A percentile compares a stretch with the other conserved stretches of the same genome.
Evolutionary conservation across 1,139 yeast species (phyloP).

Genomic region (Diutina ranongensis): DNA sequence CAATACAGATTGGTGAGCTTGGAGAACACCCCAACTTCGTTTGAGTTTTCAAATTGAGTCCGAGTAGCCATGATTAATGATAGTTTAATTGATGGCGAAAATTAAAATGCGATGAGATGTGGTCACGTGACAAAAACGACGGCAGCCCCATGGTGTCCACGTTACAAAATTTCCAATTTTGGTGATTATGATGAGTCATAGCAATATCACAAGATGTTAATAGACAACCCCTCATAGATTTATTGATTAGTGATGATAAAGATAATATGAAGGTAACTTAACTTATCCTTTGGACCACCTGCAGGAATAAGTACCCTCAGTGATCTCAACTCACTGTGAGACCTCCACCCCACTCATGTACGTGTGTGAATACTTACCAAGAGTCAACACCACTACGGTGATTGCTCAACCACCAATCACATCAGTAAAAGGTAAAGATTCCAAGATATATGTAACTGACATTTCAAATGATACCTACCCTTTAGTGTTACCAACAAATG

Average conservation of each 20-base stretch:
- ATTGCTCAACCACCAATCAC: neutral
- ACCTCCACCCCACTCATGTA: neutral
- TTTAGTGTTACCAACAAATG: neutral
- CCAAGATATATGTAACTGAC: neutral
- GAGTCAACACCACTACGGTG: neutral
- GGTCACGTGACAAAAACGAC: neutral
- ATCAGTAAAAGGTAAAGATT: neutral
- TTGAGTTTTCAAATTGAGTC: constrained; percentile 86
- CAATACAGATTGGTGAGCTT: constrained; percentile 94
- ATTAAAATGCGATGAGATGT: neutral
- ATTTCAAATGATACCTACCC: neutral
- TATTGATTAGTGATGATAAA: too few relatives aligned
- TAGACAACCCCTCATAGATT: too few relatives aligned
- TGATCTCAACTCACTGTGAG: too few relatives aligned
- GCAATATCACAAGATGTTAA: too few relatives aligned
- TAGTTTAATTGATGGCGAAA: neutral
- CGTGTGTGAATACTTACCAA: neutral
- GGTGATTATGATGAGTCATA: neutral
- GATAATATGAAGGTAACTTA: too few relatives aligned
- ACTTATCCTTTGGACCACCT: too few relatives aligned
- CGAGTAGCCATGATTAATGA: constrained; percentile 29
- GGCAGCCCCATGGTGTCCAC: too few relatives aligned
- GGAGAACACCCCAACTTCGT: constrained; percentile 96
- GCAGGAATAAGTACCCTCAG: too few relatives aligned
- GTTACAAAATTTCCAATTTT: neutral